Conservation (phyloP, 805 yeast genomes). For the Wickerhamiella hasegawae region DNA sequence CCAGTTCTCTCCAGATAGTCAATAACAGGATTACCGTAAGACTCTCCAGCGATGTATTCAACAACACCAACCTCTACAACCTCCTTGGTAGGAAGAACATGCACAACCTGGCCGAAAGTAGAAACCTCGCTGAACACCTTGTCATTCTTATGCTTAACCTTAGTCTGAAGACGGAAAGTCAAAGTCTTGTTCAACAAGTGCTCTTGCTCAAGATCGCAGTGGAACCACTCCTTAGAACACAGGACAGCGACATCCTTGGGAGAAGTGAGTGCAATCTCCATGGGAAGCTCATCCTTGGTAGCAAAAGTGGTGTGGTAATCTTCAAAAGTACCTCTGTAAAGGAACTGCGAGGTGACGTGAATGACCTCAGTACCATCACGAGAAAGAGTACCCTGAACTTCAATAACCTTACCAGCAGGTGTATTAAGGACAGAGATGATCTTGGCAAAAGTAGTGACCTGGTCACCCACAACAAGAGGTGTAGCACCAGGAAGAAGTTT, state of each 20-base stretch:
- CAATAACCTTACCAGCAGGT: constrained; percentile 87
- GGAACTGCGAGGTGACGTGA: constrained; percentile 90
- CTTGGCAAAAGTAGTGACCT: constrained; percentile 65
- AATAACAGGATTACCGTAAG: constrained; percentile 94
- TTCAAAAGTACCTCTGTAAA: constrained; percentile 81
- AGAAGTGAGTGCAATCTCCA: constrained; percentile 53
- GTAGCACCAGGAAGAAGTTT: constrained; percentile 82
- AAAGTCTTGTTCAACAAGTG: constrained; percentile 66
- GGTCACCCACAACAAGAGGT: constrained; percentile 79
- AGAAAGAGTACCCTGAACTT: constrained; percentile 77
- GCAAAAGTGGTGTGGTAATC: constrained; percentile 90
- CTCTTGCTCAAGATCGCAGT: constrained; percentile 41
- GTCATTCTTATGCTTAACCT: constrained; percentile 63
- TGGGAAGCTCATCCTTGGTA: constrained; percentile 74
- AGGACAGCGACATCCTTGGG: constrained; percentile 86
- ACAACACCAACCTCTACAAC: constrained; percentile 68
- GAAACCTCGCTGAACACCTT: constrained; percentile 60
- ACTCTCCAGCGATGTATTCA: constrained; percentile 75
- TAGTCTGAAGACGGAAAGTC: constrained; percentile 79
- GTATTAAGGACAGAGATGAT: constrained; percentile 81
- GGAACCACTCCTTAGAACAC: constrained; percentile 96
- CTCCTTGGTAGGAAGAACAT: constrained; percentile 88
- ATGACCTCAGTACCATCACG: constrained; percentile 67
- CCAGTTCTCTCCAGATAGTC: constrained; percentile 90
- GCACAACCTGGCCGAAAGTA: constrained; percentile 69